These are phyloP conservation scores for Arthromyces matolae DNA, from an alignment of 768 basidiomycete genomes.

Conservation along the genomic window DNA sequence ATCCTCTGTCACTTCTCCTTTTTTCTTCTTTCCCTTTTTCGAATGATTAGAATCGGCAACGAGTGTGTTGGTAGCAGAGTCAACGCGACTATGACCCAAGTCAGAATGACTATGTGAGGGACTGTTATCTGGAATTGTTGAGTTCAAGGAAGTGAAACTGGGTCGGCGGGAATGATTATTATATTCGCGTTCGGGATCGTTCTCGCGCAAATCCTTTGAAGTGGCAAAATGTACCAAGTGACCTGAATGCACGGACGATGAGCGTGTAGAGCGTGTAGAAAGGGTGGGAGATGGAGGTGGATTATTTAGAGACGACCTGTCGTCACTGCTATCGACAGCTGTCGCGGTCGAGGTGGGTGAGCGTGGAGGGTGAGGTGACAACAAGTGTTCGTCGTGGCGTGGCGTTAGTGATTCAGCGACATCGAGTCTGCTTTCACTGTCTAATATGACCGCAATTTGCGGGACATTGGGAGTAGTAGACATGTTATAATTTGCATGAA, in stretches of 20 bases:
- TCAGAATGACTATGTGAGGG: constrained; percentile 11
- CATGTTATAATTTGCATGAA: not conserved
- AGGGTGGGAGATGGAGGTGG: constrained; percentile 75
- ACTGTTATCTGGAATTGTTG: constrained; percentile 48
- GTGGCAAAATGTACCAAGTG: constrained; percentile 46
- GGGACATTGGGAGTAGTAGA: not conserved
- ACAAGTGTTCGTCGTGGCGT: constrained; percentile 10
- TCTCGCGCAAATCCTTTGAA: constrained; percentile 59
- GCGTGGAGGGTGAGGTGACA: constrained; percentile 25
- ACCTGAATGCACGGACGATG: constrained; percentile 38
- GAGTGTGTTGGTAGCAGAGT: constrained; percentile 33
- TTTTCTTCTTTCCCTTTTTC: constrained; percentile 24
- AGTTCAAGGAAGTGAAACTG: constrained; percentile 50
- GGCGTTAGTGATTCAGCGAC: not conserved
- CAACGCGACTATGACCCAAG: constrained; percentile 36
- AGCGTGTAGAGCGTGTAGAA: constrained; percentile 60
- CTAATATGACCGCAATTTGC: not conserved
- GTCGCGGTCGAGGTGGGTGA: constrained; percentile 26
- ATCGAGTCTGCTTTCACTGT: not conserved
- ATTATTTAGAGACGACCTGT: constrained; percentile 26
- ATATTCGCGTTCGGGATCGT: constrained; percentile 47
- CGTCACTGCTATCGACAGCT: constrained; percentile 35
- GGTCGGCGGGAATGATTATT: constrained; percentile 47
- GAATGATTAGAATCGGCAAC: constrained; percentile 20
- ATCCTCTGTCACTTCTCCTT: constrained; percentile 19